Percentiles rank a stretch among this genome's conserved stretches.
phyloP scores from a whole-genome alignment of 1,139 yeast species.

The Debaryomycetaceae sp. region DNA sequence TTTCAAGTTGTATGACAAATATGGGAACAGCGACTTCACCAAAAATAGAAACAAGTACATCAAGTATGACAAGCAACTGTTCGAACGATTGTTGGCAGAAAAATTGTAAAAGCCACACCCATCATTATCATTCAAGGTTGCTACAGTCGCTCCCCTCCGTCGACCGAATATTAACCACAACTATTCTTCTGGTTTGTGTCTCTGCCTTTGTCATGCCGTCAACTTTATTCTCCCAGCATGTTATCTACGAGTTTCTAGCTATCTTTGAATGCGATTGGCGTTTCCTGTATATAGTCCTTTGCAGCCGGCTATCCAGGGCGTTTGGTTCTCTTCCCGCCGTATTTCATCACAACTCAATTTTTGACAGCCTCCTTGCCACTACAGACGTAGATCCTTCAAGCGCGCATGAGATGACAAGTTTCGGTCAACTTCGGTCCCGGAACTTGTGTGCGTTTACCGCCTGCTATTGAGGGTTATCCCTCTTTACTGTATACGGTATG shows the following conservation, averaged over 20 bases:
- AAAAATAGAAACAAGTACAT: conserved; percentile 72
- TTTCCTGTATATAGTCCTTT: not conserved
- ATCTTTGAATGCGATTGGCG: not conserved
- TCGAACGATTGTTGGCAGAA: conserved; percentile 48
- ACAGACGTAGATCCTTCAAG: not conserved
- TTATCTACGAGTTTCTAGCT: too few relatives aligned
- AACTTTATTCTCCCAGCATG: too few relatives aligned
- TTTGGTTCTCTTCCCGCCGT: not conserved
- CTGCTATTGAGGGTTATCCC: not conserved
- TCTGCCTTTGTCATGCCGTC: not conserved
- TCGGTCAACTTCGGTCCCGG: not conserved
- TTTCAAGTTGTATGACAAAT: conserved; percentile 76
- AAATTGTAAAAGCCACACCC: conserved; percentile 14
- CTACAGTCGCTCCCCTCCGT: not conserved
- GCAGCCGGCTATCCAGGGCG: not conserved
- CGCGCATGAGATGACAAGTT: not conserved
- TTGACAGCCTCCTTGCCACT: not conserved
- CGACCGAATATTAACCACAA: too few relatives aligned
- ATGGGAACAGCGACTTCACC: conserved; percentile 66
- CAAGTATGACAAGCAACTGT: conserved; percentile 61
- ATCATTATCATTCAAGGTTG: not conserved
- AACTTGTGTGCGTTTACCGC: not conserved
- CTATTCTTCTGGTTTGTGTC: not conserved
- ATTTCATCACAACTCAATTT: not conserved
- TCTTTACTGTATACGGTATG: not conserved